phyloP scores from a whole-genome alignment of 495 filamentous ascomycete genomes.

The Cercophora newfieldiana region DNA sequence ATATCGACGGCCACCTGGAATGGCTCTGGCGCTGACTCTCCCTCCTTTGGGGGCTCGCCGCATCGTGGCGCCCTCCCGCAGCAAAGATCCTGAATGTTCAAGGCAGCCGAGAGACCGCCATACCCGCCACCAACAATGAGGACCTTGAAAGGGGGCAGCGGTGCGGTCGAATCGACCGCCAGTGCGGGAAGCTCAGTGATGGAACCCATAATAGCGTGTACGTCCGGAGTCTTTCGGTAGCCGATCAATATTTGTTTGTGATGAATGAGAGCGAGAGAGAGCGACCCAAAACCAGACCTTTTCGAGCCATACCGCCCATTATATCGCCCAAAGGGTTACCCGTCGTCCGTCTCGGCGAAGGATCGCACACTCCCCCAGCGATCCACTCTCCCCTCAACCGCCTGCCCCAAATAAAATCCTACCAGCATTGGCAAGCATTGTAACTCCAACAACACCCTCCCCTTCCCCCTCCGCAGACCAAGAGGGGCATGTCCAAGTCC shows the following conservation, averaged over 20 bases:
- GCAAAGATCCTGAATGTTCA: conserved; percentile 62
- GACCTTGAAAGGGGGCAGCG: conserved; percentile 37
- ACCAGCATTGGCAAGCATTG: not conserved
- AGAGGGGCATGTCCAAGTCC: not conserved
- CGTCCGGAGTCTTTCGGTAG: not conserved
- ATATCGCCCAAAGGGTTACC: too few species aligned
- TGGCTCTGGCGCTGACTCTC: conserved; percentile 28
- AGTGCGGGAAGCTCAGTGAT: not conserved
- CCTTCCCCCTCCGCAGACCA: not conserved
- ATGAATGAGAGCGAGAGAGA: not conserved
- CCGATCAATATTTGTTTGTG: not conserved
- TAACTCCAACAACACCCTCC: not conserved
- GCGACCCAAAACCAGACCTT: not conserved
- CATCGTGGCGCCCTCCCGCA: conserved; percentile 37
- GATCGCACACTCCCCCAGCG: too few species aligned
- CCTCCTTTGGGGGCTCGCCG: conserved; percentile 23
- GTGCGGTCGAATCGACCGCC: not conserved
- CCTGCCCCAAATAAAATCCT: too few species aligned
- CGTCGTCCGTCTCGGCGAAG: too few species aligned
- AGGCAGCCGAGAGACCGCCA: conserved; percentile 58
- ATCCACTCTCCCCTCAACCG: too few species aligned
- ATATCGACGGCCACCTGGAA: conserved; percentile 56
- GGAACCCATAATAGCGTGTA: conserved; percentile 22
- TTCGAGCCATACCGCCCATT: too few species aligned
- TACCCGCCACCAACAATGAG: conserved; percentile 66